Percentiles rank a stretch among this genome's conserved stretches.
Conservation (phyloP, 192 early-diverging fungal species). For the Cladochytrium replicatum region DNA sequence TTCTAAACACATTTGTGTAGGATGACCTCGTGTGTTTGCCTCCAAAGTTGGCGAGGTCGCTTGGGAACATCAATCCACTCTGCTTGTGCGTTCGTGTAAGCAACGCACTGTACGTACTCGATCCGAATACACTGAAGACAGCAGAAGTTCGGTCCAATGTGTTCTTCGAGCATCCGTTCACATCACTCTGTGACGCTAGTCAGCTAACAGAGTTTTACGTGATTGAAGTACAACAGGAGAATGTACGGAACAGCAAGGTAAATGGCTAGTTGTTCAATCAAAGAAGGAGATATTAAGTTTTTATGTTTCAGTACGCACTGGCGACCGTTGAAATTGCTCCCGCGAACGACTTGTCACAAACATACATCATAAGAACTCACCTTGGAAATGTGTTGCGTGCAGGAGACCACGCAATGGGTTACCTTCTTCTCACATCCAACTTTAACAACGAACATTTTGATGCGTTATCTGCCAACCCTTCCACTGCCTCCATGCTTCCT, state of each 20-base stretch:
- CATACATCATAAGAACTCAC: conserved; percentile 81
- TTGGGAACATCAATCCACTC: conserved; percentile 80
- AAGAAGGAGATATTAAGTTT: background rate
- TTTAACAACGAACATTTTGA: conserved; percentile 87
- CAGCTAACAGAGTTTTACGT: conserved; percentile 91
- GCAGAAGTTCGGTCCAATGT: conserved; percentile 62
- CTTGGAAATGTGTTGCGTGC: conserved; percentile 82
- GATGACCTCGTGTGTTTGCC: conserved; percentile 89
- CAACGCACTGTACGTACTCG: conserved; percentile 77
- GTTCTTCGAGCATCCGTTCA: conserved; percentile 83
- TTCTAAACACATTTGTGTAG: conserved; percentile 5
- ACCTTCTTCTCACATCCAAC: conserved; percentile 78
- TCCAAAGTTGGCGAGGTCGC: conserved; percentile 67
- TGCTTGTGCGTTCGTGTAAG: conserved; percentile 75
- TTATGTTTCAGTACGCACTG: conserved; percentile 60
- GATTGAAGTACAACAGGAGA: conserved; percentile 79
- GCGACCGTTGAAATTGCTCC: conserved; percentile 83
- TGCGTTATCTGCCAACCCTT: conserved; percentile 8
- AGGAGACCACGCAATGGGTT: conserved; percentile 88
- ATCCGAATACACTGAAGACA: conserved; percentile 76
- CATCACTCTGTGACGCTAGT: conserved; percentile 61
- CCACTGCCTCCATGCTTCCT: conserved; percentile 52
- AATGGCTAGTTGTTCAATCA: too few species aligned
- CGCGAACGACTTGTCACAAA: conserved; percentile 62
- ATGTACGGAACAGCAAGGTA: conserved; percentile 57